phyloP scores from a whole-genome alignment of 306 rosid species.

The Cicer yamashitae region DNA sequence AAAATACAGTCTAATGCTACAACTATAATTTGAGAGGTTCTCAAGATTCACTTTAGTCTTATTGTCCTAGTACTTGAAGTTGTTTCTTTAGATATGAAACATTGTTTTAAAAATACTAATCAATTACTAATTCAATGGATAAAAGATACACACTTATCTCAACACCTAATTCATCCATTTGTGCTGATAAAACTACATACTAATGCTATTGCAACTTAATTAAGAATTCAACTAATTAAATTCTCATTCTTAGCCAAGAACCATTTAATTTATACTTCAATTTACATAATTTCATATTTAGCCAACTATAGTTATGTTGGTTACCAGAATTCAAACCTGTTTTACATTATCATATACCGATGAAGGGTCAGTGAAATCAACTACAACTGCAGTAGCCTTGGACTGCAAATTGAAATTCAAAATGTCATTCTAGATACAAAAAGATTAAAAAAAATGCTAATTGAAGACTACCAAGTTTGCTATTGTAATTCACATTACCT shows the following conservation, averaged over 20 bases:
- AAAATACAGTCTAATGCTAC: neutral
- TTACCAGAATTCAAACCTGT: slow-evolving; percentile 60
- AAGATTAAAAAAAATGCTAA: neutral
- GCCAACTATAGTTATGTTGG: neutral
- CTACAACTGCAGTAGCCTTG: slow-evolving; percentile 74
- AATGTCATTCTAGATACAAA: slow-evolving; percentile 21
- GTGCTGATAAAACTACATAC: neutral
- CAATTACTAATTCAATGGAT: neutral
- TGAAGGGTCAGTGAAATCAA: slow-evolving; percentile 89
- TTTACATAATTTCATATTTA: slow-evolving; percentile 9
- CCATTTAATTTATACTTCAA: neutral
- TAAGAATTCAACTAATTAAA: neutral
- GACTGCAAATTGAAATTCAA: slow-evolving; percentile 57
- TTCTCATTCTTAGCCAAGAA: slow-evolving; percentile 2
- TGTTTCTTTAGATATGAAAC: neutral
- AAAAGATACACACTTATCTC: slow-evolving; percentile 3
- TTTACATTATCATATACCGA: slow-evolving; percentile 90
- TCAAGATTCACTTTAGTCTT: neutral
- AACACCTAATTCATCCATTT: neutral
- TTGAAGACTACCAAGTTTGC: neutral
- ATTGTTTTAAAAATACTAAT: neutral
- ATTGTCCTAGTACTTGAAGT: no score
- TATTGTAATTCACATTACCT: slow-evolving; percentile 55
- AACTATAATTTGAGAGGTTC: neutral
- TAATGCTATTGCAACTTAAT: neutral